These are phyloP conservation scores for Strobilomyces echinocephalus DNA, from an alignment of 768 basidiomycete genomes.

Conservation along the genomic window DNA sequence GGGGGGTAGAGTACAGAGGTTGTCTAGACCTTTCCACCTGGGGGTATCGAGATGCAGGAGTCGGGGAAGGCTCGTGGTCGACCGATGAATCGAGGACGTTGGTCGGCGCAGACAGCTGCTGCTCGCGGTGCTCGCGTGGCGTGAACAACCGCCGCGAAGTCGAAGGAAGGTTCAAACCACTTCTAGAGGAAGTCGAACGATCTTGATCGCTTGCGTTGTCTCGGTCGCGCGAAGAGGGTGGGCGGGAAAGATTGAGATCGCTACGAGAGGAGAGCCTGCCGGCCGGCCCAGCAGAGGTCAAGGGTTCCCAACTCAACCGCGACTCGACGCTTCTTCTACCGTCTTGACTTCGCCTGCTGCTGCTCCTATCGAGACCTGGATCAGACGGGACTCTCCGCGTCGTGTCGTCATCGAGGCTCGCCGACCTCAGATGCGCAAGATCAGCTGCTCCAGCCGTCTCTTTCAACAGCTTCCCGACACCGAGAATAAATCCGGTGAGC, in stretches of 20 bases:
- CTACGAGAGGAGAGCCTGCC: constrained; percentile 25
- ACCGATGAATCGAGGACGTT: constrained; percentile 29
- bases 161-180: constrained; percentile 21
- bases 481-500: constrained; percentile 72
- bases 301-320: constrained; percentile 42
- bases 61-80: constrained; percentile 45
- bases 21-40: constrained; percentile 40
- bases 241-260: constrained; percentile 21
- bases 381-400: constrained; percentile 34
- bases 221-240: constrained; percentile 25
- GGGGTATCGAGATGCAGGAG: constrained; percentile 36
- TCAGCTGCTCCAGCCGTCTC: constrained; percentile 40
- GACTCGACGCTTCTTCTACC: constrained; percentile 51
- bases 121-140: constrained; percentile 53
- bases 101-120: constrained; percentile 22
- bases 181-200: constrained; percentile 23
- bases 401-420: constrained; percentile 52
- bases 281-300: constrained; percentile 15
- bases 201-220: constrained; percentile 26
- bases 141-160: constrained; percentile 51
- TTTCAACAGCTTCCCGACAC: constrained; percentile 63
- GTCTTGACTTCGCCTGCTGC: constrained; percentile 49
- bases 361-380: constrained; percentile 31
- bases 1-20: constrained; percentile 48
- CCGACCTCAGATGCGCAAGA: constrained; percentile 41